These are phyloP conservation scores for Opeltia flavorubescens DNA, from an alignment of 495 filamentous ascomycete species.

Conservation along the genomic window DNA sequence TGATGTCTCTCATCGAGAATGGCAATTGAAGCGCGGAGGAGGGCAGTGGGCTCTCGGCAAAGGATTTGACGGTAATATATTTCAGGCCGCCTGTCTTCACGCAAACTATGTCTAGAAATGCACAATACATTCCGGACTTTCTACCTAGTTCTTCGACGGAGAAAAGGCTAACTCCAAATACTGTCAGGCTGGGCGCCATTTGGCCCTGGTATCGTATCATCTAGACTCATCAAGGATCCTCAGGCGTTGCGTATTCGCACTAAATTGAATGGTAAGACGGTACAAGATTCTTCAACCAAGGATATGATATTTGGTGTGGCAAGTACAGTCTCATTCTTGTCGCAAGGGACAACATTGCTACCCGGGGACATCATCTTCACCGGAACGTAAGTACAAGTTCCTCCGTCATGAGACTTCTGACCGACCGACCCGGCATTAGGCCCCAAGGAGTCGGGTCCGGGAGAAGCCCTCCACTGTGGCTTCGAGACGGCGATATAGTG, in stretches of 20 bases:
- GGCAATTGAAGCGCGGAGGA: conserved; percentile 66
- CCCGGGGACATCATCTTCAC: conserved; percentile 79
- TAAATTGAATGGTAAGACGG: conserved; percentile 53
- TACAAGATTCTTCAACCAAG: conserved; percentile 60
- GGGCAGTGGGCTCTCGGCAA: conserved; percentile 76
- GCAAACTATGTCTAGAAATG: too few species aligned
- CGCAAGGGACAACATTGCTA: conserved; percentile 60
- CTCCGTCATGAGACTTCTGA: background rate
- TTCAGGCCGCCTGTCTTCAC: too few species aligned
- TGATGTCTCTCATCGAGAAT: conserved; percentile 72
- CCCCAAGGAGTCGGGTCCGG: conserved; percentile 73
- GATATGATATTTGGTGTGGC: conserved; percentile 76
- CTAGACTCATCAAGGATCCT: conserved; percentile 52
- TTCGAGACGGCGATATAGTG: conserved; percentile 68
- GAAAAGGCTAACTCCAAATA: too few species aligned
- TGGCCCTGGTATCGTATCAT: conserved; percentile 65
- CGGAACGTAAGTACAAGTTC: conserved; percentile 48
- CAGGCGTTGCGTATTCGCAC: conserved; percentile 52
- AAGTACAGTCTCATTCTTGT: conserved; percentile 60
- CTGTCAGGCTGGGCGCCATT: conserved; percentile 84
- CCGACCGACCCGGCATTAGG: conserved; percentile 21
- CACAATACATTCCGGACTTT: too few species aligned
- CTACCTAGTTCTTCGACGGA: too few species aligned
- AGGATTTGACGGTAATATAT: conserved; percentile 76
- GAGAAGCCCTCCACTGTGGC: conserved; percentile 55